phyloP scores from a whole-genome alignment of 257 asterid species.

The Ajuga chamaepitys region DNA sequence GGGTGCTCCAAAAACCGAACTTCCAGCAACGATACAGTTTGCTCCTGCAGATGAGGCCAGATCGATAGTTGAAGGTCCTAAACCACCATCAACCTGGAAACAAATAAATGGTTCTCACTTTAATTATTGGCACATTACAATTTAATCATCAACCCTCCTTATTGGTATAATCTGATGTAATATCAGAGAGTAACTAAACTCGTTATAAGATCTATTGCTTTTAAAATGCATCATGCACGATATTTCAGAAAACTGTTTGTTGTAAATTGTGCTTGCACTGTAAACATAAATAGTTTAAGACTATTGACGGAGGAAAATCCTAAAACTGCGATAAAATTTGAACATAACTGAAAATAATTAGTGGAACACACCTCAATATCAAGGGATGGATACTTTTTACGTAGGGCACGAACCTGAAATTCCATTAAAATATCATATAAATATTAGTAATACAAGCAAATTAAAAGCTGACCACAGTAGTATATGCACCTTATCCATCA shows the following conservation, averaged over 20 bases:
- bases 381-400: constrained; percentile 66
- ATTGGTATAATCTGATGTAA: too few species aligned
- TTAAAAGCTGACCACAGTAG: background rate
- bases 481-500: constrained; percentile 72
- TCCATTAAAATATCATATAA: background rate
- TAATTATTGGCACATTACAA: background rate
- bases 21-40: constrained; percentile 87
- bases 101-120: background rate
- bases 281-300: background rate
- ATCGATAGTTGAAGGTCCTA: constrained; percentile 85
- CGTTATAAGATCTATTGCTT: background rate
- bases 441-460: background rate
- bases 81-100: constrained; percentile 82
- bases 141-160: too few species aligned
- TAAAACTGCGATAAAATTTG: too few species aligned
- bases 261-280: too few species aligned
- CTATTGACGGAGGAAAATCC: too few species aligned
- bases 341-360: background rate
- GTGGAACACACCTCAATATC: constrained; percentile 69
- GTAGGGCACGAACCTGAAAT: constrained; percentile 52
- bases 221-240: background rate
- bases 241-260: background rate
- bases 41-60: constrained; percentile 79
- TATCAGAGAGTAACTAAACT: background rate
- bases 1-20: constrained; percentile 83